Evolutionary conservation across 208 protist genomes (phyloP), one percentile per base, ranked within the genome.

Genomic region (Strigomonas culicis): DNA sequence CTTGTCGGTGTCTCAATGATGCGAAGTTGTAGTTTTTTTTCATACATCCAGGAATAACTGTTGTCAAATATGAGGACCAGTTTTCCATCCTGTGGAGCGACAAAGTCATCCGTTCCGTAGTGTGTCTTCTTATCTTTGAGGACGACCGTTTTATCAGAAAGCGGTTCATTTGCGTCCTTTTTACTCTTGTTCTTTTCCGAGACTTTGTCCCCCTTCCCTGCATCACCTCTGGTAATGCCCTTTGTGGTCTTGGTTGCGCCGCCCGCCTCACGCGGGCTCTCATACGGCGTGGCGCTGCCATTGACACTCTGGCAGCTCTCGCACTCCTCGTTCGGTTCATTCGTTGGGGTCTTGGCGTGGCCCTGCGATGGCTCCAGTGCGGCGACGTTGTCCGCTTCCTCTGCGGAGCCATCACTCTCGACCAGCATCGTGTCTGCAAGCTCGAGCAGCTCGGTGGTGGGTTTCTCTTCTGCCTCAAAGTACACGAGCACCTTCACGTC

Each of bases 21-120:
- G 8, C 73, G 57, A 22, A 77, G 49, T 34, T 77, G 66, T 2
- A 84, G 28, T 13, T 72, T 62, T 34, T 84, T 84, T 39, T 67
- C 53, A 22, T 73, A 65, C 19, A 84, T 36, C 78, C 78, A 84
- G 17, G 78, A 84, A 19, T 44, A 49, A 2, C 66, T 56, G 43
- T 84, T 84, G 59, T 80, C 66, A 64, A 64, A 84, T 19, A 34
- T 67, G 27, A 84, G 53, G 30, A 39, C 24, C 53, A 84, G 41
- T 11, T 66, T 58, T 24, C 78, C 78, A 7, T 65, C 41, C 21
- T 60, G 31, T 4, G 31, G 28, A 0, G 73, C 41, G n/a, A 55
- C 44, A 63, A 73, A 84, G 32, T 36, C 34, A 43, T 66, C 78
- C 17, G 36, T 49, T 77, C 74, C 17, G 32, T 32, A 2, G 46